These are phyloP conservation scores for Pichia sp. DNA, from an alignment of 1,139 yeast species.

Conservation along the genomic window DNA sequence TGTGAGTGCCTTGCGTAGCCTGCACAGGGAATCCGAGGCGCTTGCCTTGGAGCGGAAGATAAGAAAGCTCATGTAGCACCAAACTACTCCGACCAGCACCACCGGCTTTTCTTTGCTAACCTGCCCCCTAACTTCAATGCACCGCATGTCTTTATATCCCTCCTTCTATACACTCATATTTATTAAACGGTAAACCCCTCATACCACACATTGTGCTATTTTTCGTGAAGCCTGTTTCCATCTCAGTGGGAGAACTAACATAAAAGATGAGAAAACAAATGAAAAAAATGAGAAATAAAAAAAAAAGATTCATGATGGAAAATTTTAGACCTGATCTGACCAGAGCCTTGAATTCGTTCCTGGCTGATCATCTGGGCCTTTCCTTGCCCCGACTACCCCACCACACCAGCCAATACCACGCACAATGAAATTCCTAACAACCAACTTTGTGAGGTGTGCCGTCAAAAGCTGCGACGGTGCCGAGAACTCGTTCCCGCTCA, in stretches of 20 bases:
- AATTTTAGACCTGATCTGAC: too few relatives aligned
- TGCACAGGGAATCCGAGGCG: slow-evolving; percentile 9
- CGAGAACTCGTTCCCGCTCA: slow-evolving; percentile 75
- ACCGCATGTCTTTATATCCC: background rate
- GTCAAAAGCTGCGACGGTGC: slow-evolving; percentile 75
- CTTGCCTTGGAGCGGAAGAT: slow-evolving; percentile 3
- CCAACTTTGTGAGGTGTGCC: slow-evolving; percentile 94
- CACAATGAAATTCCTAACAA: slow-evolving; percentile 94
- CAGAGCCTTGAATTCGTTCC: too few relatives aligned
- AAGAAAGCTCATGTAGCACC: background rate
- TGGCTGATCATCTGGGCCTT: too few relatives aligned
- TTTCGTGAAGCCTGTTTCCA: too few relatives aligned
- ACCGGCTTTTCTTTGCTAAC: background rate
- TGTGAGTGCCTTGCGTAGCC: slow-evolving; percentile 3
- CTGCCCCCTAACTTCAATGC: background rate
- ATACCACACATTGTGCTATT: background rate
- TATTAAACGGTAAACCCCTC: background rate
- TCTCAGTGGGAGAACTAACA: too few relatives aligned
- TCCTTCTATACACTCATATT: background rate
- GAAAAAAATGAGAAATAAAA: too few relatives aligned
- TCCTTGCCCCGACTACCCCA: too few relatives aligned
- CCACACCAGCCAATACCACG: too few relatives aligned
- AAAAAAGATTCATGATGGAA: too few relatives aligned
- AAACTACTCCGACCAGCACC: too few relatives aligned
- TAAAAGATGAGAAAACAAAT: too few relatives aligned